Conservation (phyloP, 106 monocot genomes). For the Apostasia ramifera region DNA sequence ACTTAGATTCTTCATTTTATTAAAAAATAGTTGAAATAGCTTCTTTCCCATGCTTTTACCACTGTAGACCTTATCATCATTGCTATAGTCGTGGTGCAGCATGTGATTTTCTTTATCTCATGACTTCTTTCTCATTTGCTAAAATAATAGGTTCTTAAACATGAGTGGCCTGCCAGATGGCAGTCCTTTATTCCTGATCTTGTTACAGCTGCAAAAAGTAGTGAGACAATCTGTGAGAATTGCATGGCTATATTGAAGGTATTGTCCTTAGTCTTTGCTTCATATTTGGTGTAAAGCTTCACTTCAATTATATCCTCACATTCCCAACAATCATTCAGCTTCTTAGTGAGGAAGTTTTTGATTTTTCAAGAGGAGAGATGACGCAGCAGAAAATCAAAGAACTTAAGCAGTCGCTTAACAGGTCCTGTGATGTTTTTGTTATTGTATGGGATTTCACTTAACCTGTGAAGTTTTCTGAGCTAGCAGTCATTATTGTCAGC, state of each 20-base stretch:
- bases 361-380: conserved; percentile 99
- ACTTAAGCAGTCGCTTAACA: conserved; percentile 88
- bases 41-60: background rate
- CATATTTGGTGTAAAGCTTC: background rate
- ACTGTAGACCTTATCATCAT: too few relatives aligned
- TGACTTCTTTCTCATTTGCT: background rate
- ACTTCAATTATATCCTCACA: background rate
- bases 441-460: background rate
- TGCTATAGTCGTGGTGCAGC: background rate
- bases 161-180: conserved; percentile 99
- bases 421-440: conserved; percentile 24
- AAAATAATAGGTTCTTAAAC: conserved; percentile 73
- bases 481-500: too few relatives aligned
- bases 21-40: background rate
- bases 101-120: background rate
- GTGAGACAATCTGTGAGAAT: conserved; percentile 97
- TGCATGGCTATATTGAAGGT: conserved; percentile 99
- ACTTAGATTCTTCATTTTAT: background rate
- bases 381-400: conserved; percentile 97
- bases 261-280: background rate
- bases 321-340: conserved; percentile 43
- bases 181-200: conserved; percentile 92
- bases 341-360: conserved; percentile 99
- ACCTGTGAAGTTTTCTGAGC: too few relatives aligned
- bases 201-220: conserved; percentile 89